Evolutionary conservation across 2,329 filamentous ascomycete species (phyloP).

Genomic region (Paecilomyces sp.): DNA sequence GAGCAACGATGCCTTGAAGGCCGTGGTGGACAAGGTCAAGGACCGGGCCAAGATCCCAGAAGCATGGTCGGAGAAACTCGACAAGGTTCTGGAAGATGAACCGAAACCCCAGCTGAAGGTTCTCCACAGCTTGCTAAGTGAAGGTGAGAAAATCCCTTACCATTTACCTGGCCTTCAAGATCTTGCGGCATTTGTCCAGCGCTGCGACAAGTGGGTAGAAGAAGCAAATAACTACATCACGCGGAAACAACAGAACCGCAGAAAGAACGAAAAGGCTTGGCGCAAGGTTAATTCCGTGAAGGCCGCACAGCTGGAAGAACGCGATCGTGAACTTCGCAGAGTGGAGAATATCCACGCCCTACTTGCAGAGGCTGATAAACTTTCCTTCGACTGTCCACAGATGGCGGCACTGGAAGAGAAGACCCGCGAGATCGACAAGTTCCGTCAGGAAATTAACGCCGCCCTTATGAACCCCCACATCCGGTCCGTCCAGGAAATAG

Average conservation of each 20-base stretch:
- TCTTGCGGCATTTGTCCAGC: slow-evolving; percentile 83
- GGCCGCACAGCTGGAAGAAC: slow-evolving; percentile 75
- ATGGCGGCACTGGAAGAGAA: slow-evolving; percentile 80
- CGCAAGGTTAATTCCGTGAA: slow-evolving; percentile 63
- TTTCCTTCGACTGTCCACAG: slow-evolving; percentile 90
- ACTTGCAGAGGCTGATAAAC: slow-evolving; percentile 71
- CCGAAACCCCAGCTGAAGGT: slow-evolving; percentile 78
- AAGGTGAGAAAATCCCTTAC: slow-evolving; percentile 95
- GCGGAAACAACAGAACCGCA: slow-evolving; percentile 92
- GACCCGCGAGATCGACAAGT: slow-evolving; percentile 73
- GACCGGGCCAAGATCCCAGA: slow-evolving; percentile 85
- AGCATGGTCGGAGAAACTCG: slow-evolving; percentile 83
- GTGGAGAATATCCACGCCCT: slow-evolving; percentile 83
- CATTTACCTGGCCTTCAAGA: slow-evolving; percentile 74
- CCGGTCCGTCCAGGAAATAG: slow-evolving; percentile 65
- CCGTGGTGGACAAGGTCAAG: slow-evolving; percentile 65
- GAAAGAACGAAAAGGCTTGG: slow-evolving; percentile 87
- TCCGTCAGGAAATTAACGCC: slow-evolving; percentile 67
- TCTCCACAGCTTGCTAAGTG: slow-evolving; percentile 73
- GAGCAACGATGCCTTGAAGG: slow-evolving; percentile 61
- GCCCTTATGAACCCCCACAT: slow-evolving; percentile 61
- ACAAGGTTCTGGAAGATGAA: slow-evolving; percentile 75
- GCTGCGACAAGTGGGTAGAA: slow-evolving; percentile 96
- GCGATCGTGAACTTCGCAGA: slow-evolving; percentile 75
- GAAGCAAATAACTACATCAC: slow-evolving; percentile 95